These are phyloP conservation scores for Tagetes patula DNA, from an alignment of 129 eudicot genomes.

Conservation along the genomic window DNA sequence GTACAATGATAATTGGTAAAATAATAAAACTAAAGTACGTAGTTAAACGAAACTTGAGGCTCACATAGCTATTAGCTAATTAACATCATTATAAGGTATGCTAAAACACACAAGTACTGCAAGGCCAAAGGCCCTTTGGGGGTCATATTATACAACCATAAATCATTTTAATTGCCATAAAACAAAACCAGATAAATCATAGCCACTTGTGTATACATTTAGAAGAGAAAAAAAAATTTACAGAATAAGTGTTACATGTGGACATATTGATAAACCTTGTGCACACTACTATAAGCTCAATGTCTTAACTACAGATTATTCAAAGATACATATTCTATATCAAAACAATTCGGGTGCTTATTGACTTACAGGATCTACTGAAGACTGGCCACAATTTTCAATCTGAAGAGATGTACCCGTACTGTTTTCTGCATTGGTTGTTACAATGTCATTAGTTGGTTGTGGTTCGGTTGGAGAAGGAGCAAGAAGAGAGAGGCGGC, in stretches of 20 bases:
- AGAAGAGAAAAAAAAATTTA: slow-evolving; percentile 10
- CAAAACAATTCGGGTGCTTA: slow-evolving; percentile 6
- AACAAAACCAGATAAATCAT: not conserved
- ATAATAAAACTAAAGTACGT: too few relatives aligned
- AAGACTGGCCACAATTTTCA: slow-evolving; percentile 35
- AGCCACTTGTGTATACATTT: not conserved
- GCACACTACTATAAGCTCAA: slow-evolving; percentile 14
- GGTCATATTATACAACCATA: too few relatives aligned
- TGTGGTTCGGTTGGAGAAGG: slow-evolving; percentile 36
- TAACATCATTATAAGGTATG: too few relatives aligned
- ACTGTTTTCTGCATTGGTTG: slow-evolving; percentile 24
- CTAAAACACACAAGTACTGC: too few relatives aligned
- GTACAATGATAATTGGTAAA: too few relatives aligned
- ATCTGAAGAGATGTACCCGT: slow-evolving; percentile 34
- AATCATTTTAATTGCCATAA: not conserved
- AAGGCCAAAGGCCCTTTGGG: too few relatives aligned
- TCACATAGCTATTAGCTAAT: too few relatives aligned
- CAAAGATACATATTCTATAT: slow-evolving; percentile 11
- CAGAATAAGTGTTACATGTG: not conserved
- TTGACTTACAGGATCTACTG: slow-evolving; percentile 22
- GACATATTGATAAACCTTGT: slow-evolving; percentile 1
- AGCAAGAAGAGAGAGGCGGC: slow-evolving; percentile 74
- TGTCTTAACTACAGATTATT: slow-evolving; percentile 16
- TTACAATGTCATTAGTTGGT: slow-evolving; percentile 21
- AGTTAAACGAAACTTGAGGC: too few relatives aligned